Evolutionary conservation across 345 rosid genomes (phyloP), one percentile per base, ranked within the genome.

Genomic region (Salix exigua): DNA sequence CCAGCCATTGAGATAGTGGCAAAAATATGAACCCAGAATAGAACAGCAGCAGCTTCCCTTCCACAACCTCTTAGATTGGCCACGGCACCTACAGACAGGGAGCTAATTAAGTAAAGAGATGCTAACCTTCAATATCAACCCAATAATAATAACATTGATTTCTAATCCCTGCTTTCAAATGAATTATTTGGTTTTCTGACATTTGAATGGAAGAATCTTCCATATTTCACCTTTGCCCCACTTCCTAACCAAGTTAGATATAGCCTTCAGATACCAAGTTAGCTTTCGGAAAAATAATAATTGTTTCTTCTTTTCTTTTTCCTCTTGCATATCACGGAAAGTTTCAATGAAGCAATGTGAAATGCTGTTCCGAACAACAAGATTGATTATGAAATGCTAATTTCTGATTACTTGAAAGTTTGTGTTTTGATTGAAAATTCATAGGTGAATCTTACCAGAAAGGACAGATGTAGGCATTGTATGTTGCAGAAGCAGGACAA

Each of bases 381-480:
- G 63, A 58, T 58, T 58, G 63, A 23, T 10, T 4, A 58, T n/a
- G 28, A 58, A n/a, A 58, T 23, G 63, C 28, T n/a, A 58, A 58
- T n/a, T 58, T 58, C 63, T 23, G 62, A 23, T 58, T 23, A 12
- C 5, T 58, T 58, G 25, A 58, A 23, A 58, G 63, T 58, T 58
- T 8, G 26, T 5, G 14, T 58, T n/a, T 9, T 3, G 26, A 58
- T 71, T 48, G n/a, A 71, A 71, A 26, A 70, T 16, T 33, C 26
- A 48, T 16, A 0, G 5, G 9, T 13, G 30, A 37, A 53, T 19
- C 48, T 77, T 83, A 90, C 97, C 97, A 37, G 99, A 84, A 67
- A 96, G 99, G 50, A 96, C 88, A 26, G 99, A 96, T 79, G 98
- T 94, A 35, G 99, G 99, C 99, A 94, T 96, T 73, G 99, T 61